Percentiles rank a stretch among this genome's conserved stretches.
phyloP scores from a whole-genome alignment of 2,329 filamentous ascomycete species.

The Blastomyces silverae region DNA sequence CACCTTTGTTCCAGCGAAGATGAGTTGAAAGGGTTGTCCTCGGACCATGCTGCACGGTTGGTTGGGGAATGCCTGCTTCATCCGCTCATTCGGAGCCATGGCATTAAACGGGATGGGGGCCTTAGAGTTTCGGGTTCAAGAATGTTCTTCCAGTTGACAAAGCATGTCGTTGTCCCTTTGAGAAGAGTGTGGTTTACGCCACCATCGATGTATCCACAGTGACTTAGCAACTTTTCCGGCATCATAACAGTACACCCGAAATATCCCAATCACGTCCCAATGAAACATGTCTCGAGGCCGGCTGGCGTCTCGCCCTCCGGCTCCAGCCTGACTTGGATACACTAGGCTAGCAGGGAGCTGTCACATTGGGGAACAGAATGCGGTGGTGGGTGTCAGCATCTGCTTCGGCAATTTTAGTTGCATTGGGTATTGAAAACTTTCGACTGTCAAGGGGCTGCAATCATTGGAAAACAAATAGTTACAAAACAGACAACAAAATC shows the following conservation, averaged over 20 bases:
- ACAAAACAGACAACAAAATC: background rate
- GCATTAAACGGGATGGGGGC: background rate
- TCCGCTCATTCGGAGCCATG: background rate
- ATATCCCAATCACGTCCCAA: background rate
- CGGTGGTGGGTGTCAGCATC: slow-evolving; percentile 2
- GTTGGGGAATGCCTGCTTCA: background rate
- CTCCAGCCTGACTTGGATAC: background rate
- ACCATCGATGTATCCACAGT: background rate
- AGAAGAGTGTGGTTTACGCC: background rate
- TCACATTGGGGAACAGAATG: background rate
- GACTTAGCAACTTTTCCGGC: background rate
- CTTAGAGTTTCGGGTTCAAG: background rate
- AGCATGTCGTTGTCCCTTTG: background rate
- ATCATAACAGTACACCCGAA: background rate
- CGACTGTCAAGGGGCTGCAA: background rate
- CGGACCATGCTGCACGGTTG: background rate
- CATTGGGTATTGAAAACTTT: background rate
- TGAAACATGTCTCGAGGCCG: background rate
- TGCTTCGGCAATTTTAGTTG: slow-evolving; percentile 2
- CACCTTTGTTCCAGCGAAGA: background rate
- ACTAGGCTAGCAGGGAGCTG: slow-evolving; percentile 3
- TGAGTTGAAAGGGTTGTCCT: background rate
- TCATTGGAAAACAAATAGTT: background rate
- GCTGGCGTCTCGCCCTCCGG: background rate
- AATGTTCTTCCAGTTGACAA: background rate